phyloP scores from a whole-genome alignment of 176 grass and related monocot species.

The Phyllostachys edulis region DNA sequence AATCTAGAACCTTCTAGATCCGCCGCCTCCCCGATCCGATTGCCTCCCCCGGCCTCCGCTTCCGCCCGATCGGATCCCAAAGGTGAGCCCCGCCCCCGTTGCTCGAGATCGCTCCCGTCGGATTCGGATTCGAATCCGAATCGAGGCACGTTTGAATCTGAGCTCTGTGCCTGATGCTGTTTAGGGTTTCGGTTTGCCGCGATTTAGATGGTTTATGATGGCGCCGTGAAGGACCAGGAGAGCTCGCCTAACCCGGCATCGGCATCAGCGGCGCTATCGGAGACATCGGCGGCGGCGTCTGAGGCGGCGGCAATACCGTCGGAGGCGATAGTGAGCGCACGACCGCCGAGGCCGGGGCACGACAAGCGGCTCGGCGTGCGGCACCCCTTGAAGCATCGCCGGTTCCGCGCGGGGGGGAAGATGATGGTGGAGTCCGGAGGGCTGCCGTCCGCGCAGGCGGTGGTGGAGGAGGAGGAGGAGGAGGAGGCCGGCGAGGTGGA shows the following conservation, averaged over 20 bases:
- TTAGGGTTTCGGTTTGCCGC: conserved; percentile 28
- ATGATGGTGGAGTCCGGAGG: conserved; percentile 61
- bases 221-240: conserved; percentile 64
- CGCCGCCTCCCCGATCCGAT: conserved; percentile 15
- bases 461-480: not conserved
- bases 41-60: not conserved
- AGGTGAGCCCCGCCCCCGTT: conserved; percentile 27
- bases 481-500: conserved; percentile 34
- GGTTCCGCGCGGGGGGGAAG: conserved; percentile 49
- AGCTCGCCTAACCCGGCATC: conserved; percentile 22
- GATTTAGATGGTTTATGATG: conserved; percentile 80
- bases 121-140: not conserved
- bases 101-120: conserved; percentile 1
- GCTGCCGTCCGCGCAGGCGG: not conserved
- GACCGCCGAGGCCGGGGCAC: conserved; percentile 19
- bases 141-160: conserved; percentile 11
- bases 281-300: conserved; percentile 22
- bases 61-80: conserved; percentile 43
- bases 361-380: conserved; percentile 63
- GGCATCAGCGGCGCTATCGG: conserved; percentile 17
- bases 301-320: not conserved
- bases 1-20: conserved; percentile 32
- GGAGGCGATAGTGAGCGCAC: not conserved
- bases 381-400: conserved; percentile 59
- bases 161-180: not conserved